These are phyloP conservation scores for Papiliotrema laurentii DNA, from an alignment of 1,284 basidiomycete genomes.

Conservation along the genomic window DNA sequence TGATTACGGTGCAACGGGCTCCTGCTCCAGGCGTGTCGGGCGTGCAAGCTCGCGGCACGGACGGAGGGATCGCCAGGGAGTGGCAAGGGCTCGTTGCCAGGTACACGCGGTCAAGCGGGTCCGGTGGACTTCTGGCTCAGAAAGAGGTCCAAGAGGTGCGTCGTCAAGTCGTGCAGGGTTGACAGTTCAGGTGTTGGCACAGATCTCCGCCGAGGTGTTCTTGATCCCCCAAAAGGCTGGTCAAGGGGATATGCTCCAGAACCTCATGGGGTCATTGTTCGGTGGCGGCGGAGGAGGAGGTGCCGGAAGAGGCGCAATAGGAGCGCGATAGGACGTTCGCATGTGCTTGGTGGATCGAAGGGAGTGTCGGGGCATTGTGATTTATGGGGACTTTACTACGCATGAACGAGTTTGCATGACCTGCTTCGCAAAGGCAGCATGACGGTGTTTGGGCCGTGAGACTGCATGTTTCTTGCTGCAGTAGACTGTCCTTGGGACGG, in stretches of 20 bases:
- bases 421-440: no score
- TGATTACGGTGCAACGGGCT: slow-evolving; percentile 72
- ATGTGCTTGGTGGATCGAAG: no score
- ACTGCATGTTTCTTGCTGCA: no score
- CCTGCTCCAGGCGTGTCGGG: slow-evolving; percentile 55
- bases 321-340: slow-evolving; percentile 2
- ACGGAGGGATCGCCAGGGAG: slow-evolving; percentile 53
- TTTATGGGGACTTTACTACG: no score
- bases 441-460: no score
- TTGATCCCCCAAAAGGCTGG: slow-evolving; percentile 67
- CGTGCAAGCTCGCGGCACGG: slow-evolving; percentile 56
- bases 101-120: slow-evolving; percentile 56
- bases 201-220: slow-evolving; percentile 63
- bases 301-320: background rate
- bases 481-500: no score
- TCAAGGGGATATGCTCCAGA: slow-evolving; percentile 65
- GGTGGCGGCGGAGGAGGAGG: slow-evolving; percentile 55
- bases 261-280: slow-evolving; percentile 76
- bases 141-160: slow-evolving; percentile 71
- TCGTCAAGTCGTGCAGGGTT: slow-evolving; percentile 10
- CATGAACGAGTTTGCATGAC: no score
- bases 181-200: slow-evolving; percentile 54
- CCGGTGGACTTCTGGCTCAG: slow-evolving; percentile 58
- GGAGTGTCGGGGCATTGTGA: no score
- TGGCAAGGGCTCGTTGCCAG: slow-evolving; percentile 78